phyloP scores from a whole-genome alignment of 2,329 filamentous ascomycete species.

The Catunica adiposa region DNA sequence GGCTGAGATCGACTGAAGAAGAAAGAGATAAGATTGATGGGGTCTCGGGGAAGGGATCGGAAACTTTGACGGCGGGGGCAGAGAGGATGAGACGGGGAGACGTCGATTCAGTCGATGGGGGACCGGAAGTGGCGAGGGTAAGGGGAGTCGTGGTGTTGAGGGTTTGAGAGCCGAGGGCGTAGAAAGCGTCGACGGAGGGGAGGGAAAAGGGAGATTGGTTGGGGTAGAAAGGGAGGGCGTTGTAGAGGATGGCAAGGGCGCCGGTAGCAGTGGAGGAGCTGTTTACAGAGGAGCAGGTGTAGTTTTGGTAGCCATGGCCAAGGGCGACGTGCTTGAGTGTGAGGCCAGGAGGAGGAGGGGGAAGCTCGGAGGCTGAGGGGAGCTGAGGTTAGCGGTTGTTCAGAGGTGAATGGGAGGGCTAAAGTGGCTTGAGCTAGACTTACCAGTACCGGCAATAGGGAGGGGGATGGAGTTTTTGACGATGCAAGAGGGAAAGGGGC shows the following conservation, averaged over 20 bases:
- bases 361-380: conserved; percentile 23
- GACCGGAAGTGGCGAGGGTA: conserved; percentile 22
- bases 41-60: conserved; percentile 29
- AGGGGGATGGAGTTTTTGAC: not conserved
- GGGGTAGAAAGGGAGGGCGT: conserved; percentile 36
- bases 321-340: conserved; percentile 39
- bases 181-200: conserved; percentile 17
- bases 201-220: conserved; percentile 25
- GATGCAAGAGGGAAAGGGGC: not conserved
- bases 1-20: conserved; percentile 22
- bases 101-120: conserved; percentile 8
- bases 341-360: conserved; percentile 24
- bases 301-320: conserved; percentile 53
- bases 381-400: conserved; percentile 7
- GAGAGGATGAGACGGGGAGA: conserved; percentile 19
- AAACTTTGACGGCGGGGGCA: conserved; percentile 25
- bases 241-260: conserved; percentile 44
- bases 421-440: not conserved
- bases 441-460: conserved; percentile 5
- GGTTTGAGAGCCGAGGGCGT: conserved; percentile 25
- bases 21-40: conserved; percentile 25
- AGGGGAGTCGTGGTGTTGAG: conserved; percentile 30
- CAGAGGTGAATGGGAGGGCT: not conserved
- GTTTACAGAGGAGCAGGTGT: conserved; percentile 19
- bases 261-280: conserved; percentile 17